Percentiles rank a stretch among this genome's conserved stretches.
These are phyloP conservation scores for Chloris gayana DNA, from an alignment of 176 grass and related monocot genomes.

Conservation along the genomic window DNA sequence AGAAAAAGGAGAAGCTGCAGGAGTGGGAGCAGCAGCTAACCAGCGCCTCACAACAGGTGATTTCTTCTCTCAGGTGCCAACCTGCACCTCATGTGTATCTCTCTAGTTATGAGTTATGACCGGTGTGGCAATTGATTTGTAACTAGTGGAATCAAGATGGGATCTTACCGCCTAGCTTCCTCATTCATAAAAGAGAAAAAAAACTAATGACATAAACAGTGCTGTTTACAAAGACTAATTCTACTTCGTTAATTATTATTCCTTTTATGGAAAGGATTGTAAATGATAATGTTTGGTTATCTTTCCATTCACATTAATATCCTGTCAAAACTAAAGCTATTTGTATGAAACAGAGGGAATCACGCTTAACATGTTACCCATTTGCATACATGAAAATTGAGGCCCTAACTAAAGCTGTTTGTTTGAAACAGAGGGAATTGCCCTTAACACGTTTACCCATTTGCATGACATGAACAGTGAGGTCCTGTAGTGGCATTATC, in stretches of 20 bases:
- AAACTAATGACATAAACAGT: neutral
- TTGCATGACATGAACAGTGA: neutral
- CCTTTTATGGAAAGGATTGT: too few relatives aligned
- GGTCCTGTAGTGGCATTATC: slow-evolving; percentile 16
- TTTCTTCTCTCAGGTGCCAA: slow-evolving; percentile 1
- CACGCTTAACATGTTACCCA: too few relatives aligned
- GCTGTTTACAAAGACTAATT: neutral
- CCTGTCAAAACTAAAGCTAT: neutral
- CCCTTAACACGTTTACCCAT: neutral
- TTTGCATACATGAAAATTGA: neutral
- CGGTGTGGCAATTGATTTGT: neutral
- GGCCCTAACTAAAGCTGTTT: neutral
- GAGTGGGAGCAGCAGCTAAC: slow-evolving; percentile 84
- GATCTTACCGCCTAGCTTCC: neutral
- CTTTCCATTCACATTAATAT: slow-evolving; percentile 3
- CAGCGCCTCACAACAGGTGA: slow-evolving; percentile 79
- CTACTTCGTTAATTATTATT: too few relatives aligned
- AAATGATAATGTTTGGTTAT: slow-evolving; percentile 1
- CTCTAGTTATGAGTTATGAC: neutral
- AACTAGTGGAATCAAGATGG: neutral
- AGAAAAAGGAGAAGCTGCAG: slow-evolving; percentile 76
- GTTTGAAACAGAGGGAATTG: slow-evolving; percentile 7
- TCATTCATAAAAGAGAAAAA: neutral
- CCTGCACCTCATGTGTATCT: neutral
- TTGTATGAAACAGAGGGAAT: slow-evolving; percentile 7